A percentile compares a stretch with the other conserved stretches of the same genome.
phyloP scores from a whole-genome alignment of 73 alveolate species.

The Blepharisma stoltei region DNA sequence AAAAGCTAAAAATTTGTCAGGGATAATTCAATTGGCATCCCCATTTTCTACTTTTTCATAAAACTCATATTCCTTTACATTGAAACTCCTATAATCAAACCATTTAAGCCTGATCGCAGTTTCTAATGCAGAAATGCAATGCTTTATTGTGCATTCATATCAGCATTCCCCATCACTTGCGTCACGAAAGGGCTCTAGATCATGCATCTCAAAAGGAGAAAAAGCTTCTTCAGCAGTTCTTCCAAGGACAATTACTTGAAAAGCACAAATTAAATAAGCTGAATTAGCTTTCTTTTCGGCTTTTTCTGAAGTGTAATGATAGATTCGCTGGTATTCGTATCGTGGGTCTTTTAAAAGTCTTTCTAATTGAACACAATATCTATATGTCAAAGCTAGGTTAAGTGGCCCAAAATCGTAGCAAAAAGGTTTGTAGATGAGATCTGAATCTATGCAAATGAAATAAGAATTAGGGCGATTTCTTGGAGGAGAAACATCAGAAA shows the following conservation, averaged over 20 bases:
- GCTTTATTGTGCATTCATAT: conserved; percentile 50
- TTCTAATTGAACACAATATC: conserved; percentile 59
- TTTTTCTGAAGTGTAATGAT: conserved; percentile 56
- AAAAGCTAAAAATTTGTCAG: conserved; percentile 87
- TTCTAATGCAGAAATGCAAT: conserved; percentile 78
- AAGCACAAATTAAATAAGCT: conserved; percentile 73
- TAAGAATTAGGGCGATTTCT: neutral
- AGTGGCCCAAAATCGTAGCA: conserved; percentile 76
- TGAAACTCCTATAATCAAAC: conserved; percentile 80
- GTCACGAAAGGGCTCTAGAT: conserved; percentile 63
- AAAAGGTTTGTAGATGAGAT: conserved; percentile 63
- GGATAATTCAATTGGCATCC: conserved; percentile 92
- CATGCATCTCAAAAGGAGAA: conserved; percentile 33
- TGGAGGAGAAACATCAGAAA: conserved; percentile 67
- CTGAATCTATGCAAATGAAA: conserved; percentile 41
- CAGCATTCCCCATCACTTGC: conserved; percentile 70
- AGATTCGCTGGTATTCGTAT: conserved; percentile 42
- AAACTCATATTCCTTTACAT: conserved; percentile 83
- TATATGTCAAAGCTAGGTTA: conserved; percentile 56
- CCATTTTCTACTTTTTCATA: conserved; percentile 92
- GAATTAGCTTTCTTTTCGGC: conserved; percentile 68
- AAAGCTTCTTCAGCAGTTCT: conserved; percentile 53
- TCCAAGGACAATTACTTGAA: conserved; percentile 53
- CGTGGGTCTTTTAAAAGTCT: conserved; percentile 46
- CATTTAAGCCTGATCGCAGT: conserved; percentile 85